Evolutionary conservation across 2,329 filamentous ascomycete genomes (phyloP).

Genomic region (Ascochyta lentis): DNA sequence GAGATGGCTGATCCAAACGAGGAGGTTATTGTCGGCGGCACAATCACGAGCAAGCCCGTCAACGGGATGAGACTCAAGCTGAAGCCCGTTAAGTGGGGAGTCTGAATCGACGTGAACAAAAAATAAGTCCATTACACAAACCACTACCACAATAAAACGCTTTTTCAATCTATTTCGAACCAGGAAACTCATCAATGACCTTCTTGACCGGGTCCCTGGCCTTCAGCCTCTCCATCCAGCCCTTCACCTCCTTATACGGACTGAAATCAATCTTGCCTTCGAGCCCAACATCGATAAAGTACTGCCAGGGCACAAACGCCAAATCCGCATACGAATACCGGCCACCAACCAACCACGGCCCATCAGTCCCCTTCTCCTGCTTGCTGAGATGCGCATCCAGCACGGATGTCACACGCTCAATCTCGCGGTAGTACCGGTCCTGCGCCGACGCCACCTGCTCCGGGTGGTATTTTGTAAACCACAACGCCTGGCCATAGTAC

Average conservation of each 20-base stretch:
- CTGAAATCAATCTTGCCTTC: conserved; percentile 18
- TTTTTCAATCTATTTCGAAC: background rate
- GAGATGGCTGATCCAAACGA: conserved; percentile 41
- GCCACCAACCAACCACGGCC: conserved; percentile 41
- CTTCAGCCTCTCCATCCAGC: conserved; percentile 27
- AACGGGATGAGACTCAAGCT: conserved; percentile 48
- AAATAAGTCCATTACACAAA: no score
- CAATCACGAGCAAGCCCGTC: conserved; percentile 49
- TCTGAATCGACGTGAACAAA: background rate
- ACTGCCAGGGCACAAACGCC: conserved; percentile 36
- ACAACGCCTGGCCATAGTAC: conserved; percentile 50
- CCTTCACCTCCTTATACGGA: conserved; percentile 23
- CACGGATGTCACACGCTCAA: conserved; percentile 55
- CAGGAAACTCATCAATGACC: background rate
- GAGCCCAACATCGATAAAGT: background rate
- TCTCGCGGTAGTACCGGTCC: conserved; percentile 57
- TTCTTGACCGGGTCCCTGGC: background rate
- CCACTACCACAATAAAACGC: no score
- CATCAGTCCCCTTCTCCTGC: conserved; percentile 28
- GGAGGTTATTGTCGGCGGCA: conserved; percentile 40
- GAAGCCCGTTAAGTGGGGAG: conserved; percentile 30
- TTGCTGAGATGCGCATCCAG: conserved; percentile 51
- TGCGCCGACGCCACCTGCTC: conserved; percentile 56
- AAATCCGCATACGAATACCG: conserved; percentile 38
- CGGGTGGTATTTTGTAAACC: conserved; percentile 47